Conservation (phyloP, 2,329 filamentous ascomycete species). For the Aureobasidium sp. region DNA sequence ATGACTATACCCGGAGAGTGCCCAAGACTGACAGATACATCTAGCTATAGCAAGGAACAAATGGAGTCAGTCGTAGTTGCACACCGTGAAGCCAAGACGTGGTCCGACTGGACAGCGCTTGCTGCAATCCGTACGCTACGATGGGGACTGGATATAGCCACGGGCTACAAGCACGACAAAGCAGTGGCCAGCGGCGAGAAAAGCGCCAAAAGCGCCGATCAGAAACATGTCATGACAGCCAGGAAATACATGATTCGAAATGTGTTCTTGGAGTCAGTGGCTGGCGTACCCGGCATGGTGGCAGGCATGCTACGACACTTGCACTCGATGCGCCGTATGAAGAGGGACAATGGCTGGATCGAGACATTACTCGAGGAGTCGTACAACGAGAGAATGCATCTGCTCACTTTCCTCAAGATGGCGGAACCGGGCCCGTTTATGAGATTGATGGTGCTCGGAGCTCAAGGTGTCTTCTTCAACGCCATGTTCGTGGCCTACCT, state of each 20-base stretch:
- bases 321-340: slow-evolving; percentile 73
- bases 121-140: slow-evolving; percentile 67
- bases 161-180: slow-evolving; percentile 69
- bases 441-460: slow-evolving; percentile 82
- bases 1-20: background rate
- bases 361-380: slow-evolving; percentile 33
- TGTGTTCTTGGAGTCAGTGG: slow-evolving; percentile 89
- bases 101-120: slow-evolving; percentile 74
- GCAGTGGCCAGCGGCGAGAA: slow-evolving; percentile 34
- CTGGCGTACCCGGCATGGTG: slow-evolving; percentile 94
- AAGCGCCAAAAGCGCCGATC: slow-evolving; percentile 45
- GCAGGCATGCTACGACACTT: slow-evolving; percentile 90
- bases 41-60: slow-evolving; percentile 66
- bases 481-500: slow-evolving; percentile 84
- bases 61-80: slow-evolving; percentile 68
- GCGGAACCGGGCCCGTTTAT: slow-evolving; percentile 77
- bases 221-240: slow-evolving; percentile 66
- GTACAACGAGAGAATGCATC: slow-evolving; percentile 47
- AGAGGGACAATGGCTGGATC: slow-evolving; percentile 91
- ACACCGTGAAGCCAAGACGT: slow-evolving; percentile 65
- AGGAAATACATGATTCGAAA: slow-evolving; percentile 85
- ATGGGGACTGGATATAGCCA: slow-evolving; percentile 73
- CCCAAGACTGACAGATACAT: background rate
- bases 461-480: slow-evolving; percentile 97
- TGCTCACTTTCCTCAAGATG: slow-evolving; percentile 89